Conservation (phyloP, 2,329 filamentous ascomycete genomes). For the Pestalotiopsis sp. region DNA sequence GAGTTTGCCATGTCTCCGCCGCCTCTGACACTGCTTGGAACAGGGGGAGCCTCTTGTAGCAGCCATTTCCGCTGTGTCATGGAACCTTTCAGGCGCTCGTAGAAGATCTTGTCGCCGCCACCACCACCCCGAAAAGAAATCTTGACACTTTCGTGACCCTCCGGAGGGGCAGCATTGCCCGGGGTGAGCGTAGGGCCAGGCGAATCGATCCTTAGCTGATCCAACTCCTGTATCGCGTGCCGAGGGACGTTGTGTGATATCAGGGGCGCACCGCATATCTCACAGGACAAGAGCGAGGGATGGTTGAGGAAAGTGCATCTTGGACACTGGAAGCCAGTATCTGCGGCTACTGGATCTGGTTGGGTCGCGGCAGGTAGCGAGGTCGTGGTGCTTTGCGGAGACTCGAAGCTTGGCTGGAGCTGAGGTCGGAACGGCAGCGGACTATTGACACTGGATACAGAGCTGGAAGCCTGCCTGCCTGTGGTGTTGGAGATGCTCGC, state of each 20-base stretch:
- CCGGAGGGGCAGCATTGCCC: conserved; percentile 39
- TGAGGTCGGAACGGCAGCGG: conserved; percentile 11
- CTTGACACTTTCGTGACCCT: conserved; percentile 77
- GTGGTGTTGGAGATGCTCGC: conserved; percentile 77
- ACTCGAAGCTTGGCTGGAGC: neutral
- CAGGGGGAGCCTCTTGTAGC: conserved; percentile 82
- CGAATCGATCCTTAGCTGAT: conserved; percentile 64
- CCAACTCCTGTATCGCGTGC: conserved; percentile 34
- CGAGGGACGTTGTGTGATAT: conserved; percentile 50
- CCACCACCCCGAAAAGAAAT: conserved; percentile 89
- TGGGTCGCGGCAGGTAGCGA: conserved; percentile 12
- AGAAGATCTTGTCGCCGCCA: conserved; percentile 87
- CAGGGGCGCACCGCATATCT: conserved; percentile 84
- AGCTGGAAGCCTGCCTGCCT: conserved; percentile 36
- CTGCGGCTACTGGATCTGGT: conserved; percentile 2
- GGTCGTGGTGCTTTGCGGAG: neutral
- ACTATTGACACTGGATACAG: conserved; percentile 12
- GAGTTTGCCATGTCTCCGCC: conserved; percentile 36
- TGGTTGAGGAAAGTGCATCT: conserved; percentile 95
- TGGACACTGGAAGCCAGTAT: conserved; percentile 63
- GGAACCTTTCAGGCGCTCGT: conserved; percentile 82
- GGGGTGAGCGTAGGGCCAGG: conserved; percentile 68
- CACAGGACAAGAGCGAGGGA: conserved; percentile 79
- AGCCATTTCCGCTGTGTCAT: conserved; percentile 96
- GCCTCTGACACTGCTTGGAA: conserved; percentile 61